Evolutionary conservation across 208 protist genomes (phyloP).

Genomic region (Angomonas deanei): DNA sequence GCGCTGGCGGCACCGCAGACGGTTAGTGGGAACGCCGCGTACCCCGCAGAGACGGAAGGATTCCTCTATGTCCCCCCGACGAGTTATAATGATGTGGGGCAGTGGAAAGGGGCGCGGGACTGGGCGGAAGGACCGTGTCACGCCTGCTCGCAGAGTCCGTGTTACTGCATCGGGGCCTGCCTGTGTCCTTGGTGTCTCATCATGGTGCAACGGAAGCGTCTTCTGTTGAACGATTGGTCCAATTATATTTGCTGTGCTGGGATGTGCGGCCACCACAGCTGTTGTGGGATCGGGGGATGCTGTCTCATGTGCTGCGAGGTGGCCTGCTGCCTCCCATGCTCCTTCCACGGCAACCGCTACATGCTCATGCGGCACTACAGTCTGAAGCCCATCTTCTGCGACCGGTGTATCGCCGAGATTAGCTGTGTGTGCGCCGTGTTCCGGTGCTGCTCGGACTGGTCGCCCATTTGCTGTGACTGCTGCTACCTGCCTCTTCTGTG

Average conservation of each 20-base stretch:
- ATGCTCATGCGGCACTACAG: conserved; percentile 63
- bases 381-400: conserved; percentile 45
- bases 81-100: conserved; percentile 19
- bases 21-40: not conserved
- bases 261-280: conserved; percentile 17
- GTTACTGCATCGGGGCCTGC: conserved; percentile 31
- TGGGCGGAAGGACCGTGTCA: conserved; percentile 27
- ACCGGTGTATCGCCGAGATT: conserved; percentile 28
- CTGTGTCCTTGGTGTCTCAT: conserved; percentile 52
- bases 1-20: not conserved
- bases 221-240: conserved; percentile 36
- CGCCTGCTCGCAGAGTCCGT: conserved; percentile 28
- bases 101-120: conserved; percentile 25
- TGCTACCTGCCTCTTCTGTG: conserved; percentile 37
- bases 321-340: conserved; percentile 33
- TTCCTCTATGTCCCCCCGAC: conserved; percentile 28
- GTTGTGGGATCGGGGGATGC: conserved; percentile 20
- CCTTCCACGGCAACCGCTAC: conserved; percentile 57
- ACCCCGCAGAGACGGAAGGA: not conserved
- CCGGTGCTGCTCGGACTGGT: conserved; percentile 10
- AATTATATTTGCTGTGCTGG: conserved; percentile 62
- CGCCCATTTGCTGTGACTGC: conserved; percentile 19
- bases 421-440: conserved; percentile 20
- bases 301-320: conserved; percentile 45
- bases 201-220: conserved; percentile 44